Evolutionary conservation across 2,329 filamentous ascomycete genomes (phyloP).

Genomic region (Pyrenochaeta sp.): DNA sequence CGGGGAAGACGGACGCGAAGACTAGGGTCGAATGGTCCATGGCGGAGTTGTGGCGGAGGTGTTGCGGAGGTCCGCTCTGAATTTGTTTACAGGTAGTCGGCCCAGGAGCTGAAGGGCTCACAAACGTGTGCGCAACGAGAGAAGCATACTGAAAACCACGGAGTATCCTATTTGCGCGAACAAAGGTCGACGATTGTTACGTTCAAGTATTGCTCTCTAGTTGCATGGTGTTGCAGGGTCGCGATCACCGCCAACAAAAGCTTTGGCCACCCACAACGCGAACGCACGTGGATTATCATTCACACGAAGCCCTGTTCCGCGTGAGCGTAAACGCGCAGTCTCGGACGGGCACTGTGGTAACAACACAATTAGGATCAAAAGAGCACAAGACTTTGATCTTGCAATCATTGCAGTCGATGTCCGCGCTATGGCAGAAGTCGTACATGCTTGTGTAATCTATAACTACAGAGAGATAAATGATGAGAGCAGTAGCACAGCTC

Average conservation of each 20-base stretch:
- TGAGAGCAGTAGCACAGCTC: constrained; percentile 1
- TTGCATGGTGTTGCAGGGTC: constrained; percentile 5
- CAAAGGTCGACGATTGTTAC: constrained; percentile 3
- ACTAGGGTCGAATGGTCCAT: constrained; percentile 49
- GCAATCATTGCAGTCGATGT: background rate
- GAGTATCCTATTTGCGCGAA: background rate
- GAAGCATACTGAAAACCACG: background rate
- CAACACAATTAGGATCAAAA: background rate
- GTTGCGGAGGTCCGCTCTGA: constrained; percentile 26
- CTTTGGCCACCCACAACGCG: constrained; percentile 11
- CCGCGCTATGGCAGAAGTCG: background rate
- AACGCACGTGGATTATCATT: constrained; percentile 1
- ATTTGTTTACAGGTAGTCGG: constrained; percentile 12
- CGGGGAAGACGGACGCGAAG: constrained; percentile 58
- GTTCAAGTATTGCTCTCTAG: constrained; percentile 2
- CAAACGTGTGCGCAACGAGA: background rate
- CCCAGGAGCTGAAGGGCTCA: constrained; percentile 1
- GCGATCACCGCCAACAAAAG: constrained; percentile 12
- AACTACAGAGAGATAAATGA: constrained; percentile 12
- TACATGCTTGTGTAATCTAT: constrained; percentile 5
- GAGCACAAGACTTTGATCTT: background rate
- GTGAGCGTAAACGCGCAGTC: background rate
- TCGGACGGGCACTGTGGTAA: background rate
- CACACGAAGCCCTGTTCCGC: background rate
- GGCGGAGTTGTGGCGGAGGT: constrained; percentile 32